Conservation (phyloP, 352 stramenopile genomes). For the Globisporangium heterothallicum region DNA sequence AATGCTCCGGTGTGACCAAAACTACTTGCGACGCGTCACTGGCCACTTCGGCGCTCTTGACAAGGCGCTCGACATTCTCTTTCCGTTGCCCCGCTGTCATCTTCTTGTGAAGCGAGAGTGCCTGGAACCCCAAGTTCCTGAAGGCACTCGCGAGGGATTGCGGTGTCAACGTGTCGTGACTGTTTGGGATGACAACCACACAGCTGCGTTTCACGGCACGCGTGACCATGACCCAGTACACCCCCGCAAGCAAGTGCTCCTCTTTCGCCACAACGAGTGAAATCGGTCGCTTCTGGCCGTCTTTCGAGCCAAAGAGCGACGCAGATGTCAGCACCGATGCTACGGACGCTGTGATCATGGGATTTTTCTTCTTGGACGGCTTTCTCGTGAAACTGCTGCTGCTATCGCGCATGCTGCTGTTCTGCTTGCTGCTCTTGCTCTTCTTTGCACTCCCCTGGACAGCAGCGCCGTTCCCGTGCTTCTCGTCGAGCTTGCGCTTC, state of each 20-base stretch:
- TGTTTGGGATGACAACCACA: constrained; percentile 46
- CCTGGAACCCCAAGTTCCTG: constrained; percentile 52
- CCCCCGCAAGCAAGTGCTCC: constrained; percentile 31
- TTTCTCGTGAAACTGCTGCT: neutral
- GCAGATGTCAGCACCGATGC: constrained; percentile 7
- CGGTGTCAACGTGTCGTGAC: constrained; percentile 14
- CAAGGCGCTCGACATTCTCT: constrained; percentile 44
- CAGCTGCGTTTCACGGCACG: constrained; percentile 30
- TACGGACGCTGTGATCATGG: constrained; percentile 9
- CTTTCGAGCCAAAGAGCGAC: constrained; percentile 6
- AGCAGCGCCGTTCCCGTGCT: neutral
- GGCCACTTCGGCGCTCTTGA: neutral
- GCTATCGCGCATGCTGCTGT: neutral
- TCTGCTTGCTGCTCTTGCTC: constrained; percentile 7
- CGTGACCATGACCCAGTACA: constrained; percentile 62
- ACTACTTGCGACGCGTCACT: constrained; percentile 24
- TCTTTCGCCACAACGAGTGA: constrained; percentile 29
- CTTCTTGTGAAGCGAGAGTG: constrained; percentile 64
- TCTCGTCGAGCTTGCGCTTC: constrained; percentile 13
- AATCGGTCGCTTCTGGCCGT: constrained; percentile 7
- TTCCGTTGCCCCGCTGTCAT: constrained; percentile 53
- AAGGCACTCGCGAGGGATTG: constrained; percentile 36
- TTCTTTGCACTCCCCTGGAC: constrained; percentile 3
- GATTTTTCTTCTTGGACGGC: constrained; percentile 5
- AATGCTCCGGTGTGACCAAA: constrained; percentile 60